phyloP scores from a whole-genome alignment of 1,139 yeast genomes.

The Hansenula sp. region DNA sequence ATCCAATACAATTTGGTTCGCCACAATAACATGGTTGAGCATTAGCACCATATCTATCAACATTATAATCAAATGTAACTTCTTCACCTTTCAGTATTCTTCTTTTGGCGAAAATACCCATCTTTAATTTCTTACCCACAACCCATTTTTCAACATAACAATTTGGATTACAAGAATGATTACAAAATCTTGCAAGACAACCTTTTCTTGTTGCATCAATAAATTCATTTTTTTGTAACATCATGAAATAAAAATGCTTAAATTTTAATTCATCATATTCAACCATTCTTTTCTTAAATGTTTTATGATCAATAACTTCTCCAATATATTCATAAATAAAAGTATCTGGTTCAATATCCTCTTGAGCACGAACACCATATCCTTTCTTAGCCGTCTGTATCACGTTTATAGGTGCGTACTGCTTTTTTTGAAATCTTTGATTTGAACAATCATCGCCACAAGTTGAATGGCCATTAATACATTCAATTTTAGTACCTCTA shows the following conservation, averaged over 20 bases:
- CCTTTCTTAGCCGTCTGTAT: slow-evolving; percentile 83
- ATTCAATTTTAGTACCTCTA: slow-evolving; percentile 86
- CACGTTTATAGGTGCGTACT: slow-evolving; percentile 71
- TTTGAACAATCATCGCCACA: slow-evolving; percentile 84
- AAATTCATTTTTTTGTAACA: slow-evolving; percentile 89
- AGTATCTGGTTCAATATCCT: slow-evolving; percentile 50
- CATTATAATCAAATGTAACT: slow-evolving; percentile 92
- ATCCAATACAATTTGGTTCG: slow-evolving; percentile 85
- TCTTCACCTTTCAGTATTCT: slow-evolving; percentile 78
- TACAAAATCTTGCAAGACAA: slow-evolving; percentile 83
- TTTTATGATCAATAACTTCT: slow-evolving; percentile 78
- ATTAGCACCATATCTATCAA: slow-evolving; percentile 91
- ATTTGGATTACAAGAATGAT: slow-evolving; percentile 93
- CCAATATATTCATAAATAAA: slow-evolving; percentile 92
- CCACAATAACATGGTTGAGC: slow-evolving; percentile 96
- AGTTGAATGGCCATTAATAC: slow-evolving; percentile 62
- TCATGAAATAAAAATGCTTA: slow-evolving; percentile 93
- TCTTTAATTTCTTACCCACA: slow-evolving; percentile 80
- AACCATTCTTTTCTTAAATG: slow-evolving; percentile 69
- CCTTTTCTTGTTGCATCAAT: slow-evolving; percentile 93
- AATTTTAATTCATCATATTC: slow-evolving; percentile 68
- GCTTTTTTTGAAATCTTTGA: slow-evolving; percentile 76
- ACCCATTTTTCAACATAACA: slow-evolving; percentile 97
- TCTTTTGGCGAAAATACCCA: slow-evolving; percentile 93
- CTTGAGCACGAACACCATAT: slow-evolving; percentile 77